These are phyloP conservation scores for Lenwebbia sp. DNA, from an alignment of 345 rosid genomes.

Conservation along the genomic window DNA sequence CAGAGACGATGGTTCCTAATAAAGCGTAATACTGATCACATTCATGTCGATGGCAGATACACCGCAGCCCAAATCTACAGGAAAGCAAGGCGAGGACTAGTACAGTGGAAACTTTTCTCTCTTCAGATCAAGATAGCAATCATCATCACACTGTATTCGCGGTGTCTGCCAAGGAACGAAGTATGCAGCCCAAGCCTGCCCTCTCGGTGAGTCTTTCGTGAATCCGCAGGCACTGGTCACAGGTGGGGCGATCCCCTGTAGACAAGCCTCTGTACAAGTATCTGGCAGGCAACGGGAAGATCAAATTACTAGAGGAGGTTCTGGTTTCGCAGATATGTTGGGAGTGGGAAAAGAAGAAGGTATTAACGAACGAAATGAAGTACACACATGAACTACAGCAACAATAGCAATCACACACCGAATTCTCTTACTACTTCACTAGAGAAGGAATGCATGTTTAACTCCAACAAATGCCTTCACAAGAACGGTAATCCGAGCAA, in stretches of 20 bases:
- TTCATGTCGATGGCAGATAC: not conserved
- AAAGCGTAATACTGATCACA: not conserved
- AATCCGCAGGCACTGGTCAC: slow-evolving; percentile 81
- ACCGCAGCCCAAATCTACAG: not conserved
- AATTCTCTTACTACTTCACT: not conserved
- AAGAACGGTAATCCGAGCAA: not conserved
- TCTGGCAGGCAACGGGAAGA: slow-evolving; percentile 12
- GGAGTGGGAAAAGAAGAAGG: not conserved
- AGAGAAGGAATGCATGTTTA: not conserved
- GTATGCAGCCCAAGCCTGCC: slow-evolving; percentile 91
- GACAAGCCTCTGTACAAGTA: slow-evolving; percentile 85
- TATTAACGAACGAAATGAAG: not conserved
- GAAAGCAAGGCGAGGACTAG: not conserved
- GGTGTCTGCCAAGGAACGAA: slow-evolving; percentile 77
- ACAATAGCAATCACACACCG: not conserved
- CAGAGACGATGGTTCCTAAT: not conserved
- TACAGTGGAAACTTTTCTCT: not conserved
- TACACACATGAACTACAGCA: not conserved
- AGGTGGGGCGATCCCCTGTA: slow-evolving; percentile 86
- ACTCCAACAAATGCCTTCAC: not conserved
- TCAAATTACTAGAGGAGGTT: not conserved
- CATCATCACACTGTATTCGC: slow-evolving; percentile 49
- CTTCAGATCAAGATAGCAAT: not conserved
- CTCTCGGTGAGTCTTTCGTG: slow-evolving; percentile 80
- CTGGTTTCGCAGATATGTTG: not conserved